These are phyloP conservation scores for Curvularia verruculosa DNA, from an alignment of 2,329 filamentous ascomycete species.

Conservation along the genomic window DNA sequence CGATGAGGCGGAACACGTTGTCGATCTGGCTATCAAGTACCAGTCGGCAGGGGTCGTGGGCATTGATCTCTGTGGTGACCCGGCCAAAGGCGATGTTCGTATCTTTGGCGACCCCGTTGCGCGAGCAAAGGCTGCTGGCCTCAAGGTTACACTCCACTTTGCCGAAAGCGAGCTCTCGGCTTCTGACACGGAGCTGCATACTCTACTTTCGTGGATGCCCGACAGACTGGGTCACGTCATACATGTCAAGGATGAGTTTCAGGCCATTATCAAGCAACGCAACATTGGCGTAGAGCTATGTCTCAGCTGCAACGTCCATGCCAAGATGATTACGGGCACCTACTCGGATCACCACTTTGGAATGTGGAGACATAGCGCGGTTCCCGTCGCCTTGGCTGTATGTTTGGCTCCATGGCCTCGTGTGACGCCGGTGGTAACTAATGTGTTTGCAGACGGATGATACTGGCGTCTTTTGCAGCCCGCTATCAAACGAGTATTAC, in stretches of 20 bases:
- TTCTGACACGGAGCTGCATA: constrained; percentile 64
- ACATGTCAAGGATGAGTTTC: constrained; percentile 68
- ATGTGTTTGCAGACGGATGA: constrained; percentile 71
- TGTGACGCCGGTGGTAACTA: constrained; percentile 13
- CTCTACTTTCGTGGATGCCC: constrained; percentile 69
- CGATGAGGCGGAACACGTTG: constrained; percentile 65
- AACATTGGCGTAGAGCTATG: constrained; percentile 75
- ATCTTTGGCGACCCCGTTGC: constrained; percentile 66
- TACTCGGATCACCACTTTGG: constrained; percentile 77
- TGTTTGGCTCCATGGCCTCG: constrained; percentile 48
- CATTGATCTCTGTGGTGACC: constrained; percentile 80
- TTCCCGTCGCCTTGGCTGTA: constrained; percentile 68
- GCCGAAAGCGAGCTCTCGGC: constrained; percentile 69
- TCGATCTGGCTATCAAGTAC: constrained; percentile 67
- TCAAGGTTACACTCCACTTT: constrained; percentile 78
- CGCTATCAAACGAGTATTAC: constrained; percentile 76
- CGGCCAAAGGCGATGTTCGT: constrained; percentile 65
- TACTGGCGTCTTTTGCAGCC: constrained; percentile 79
- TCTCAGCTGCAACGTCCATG: constrained; percentile 80
- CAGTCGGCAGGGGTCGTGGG: constrained; percentile 67
- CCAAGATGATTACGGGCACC: constrained; percentile 71
- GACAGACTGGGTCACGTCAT: constrained; percentile 80
- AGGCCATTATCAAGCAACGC: constrained; percentile 59
- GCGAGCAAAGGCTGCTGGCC: constrained; percentile 59
- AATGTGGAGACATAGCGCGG: constrained; percentile 67